A percentile compares a stretch with the other conserved stretches of the same genome.
These are phyloP conservation scores for Periconia digitata DNA, from an alignment of 2,329 filamentous ascomycete species.

Conservation along the genomic window DNA sequence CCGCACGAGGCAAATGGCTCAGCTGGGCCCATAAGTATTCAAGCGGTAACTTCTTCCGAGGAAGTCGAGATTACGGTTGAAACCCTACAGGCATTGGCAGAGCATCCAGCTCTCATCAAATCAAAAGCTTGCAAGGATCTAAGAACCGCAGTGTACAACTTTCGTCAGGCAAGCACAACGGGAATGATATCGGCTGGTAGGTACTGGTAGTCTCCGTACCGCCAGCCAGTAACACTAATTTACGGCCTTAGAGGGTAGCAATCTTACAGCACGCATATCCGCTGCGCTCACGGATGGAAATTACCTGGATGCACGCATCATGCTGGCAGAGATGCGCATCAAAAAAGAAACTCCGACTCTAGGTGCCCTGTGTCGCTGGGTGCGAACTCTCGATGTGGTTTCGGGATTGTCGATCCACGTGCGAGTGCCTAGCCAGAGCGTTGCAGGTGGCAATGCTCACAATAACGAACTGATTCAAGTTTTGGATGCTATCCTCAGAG, in stretches of 20 bases:
- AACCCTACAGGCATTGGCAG: slow-evolving; percentile 60
- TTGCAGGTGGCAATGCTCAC: slow-evolving; percentile 45
- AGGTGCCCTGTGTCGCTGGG: slow-evolving; percentile 71
- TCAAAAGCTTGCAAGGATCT: slow-evolving; percentile 68
- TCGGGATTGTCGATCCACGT: slow-evolving; percentile 64
- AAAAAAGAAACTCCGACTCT: slow-evolving; percentile 66
- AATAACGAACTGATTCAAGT: slow-evolving; percentile 58
- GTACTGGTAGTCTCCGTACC: slow-evolving; percentile 10
- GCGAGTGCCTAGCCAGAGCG: slow-evolving; percentile 39
- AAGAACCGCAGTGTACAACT: slow-evolving; percentile 67
- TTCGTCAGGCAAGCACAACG: slow-evolving; percentile 68
- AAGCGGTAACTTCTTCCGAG: slow-evolving; percentile 39
- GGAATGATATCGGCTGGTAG: slow-evolving; percentile 61
- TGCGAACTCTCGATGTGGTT: slow-evolving; percentile 69
- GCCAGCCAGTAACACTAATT: slow-evolving; percentile 2
- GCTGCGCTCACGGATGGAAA: slow-evolving; percentile 66
- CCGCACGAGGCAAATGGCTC: background rate
- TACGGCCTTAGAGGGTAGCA: slow-evolving; percentile 53
- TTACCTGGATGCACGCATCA: slow-evolving; percentile 64
- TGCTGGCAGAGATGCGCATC: slow-evolving; percentile 71
- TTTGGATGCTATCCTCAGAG: slow-evolving; percentile 64
- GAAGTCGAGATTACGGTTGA: slow-evolving; percentile 70
- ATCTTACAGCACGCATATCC: slow-evolving; percentile 67
- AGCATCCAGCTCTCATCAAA: slow-evolving; percentile 66
- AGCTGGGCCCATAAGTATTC: background rate